A percentile compares a stretch with the other conserved stretches of the same genome.
phyloP scores from a whole-genome alignment of 2,329 filamentous ascomycete genomes.

The Beauveria australis region DNA sequence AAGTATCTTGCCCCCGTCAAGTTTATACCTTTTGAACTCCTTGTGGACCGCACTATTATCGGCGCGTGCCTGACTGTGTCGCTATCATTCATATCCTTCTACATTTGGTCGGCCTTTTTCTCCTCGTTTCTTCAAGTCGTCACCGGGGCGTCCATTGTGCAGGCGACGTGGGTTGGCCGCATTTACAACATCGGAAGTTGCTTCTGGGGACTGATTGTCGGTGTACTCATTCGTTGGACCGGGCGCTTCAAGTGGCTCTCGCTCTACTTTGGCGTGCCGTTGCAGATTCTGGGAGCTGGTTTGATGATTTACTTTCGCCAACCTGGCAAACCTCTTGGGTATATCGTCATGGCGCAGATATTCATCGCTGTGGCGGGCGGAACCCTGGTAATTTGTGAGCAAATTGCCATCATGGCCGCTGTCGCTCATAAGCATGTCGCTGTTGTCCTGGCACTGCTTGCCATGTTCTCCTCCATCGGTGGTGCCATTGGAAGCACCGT shows the following conservation, averaged over 20 bases:
- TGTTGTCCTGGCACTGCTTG: background rate
- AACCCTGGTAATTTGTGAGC: constrained; percentile 47
- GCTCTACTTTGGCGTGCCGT: constrained; percentile 24
- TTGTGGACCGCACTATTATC: constrained; percentile 43
- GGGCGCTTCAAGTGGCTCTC: constrained; percentile 40
- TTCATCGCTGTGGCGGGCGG: constrained; percentile 52
- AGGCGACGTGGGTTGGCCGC: constrained; percentile 39
- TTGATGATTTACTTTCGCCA: constrained; percentile 35
- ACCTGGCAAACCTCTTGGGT: constrained; percentile 40
- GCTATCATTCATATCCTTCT: constrained; percentile 41
- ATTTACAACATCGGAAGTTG: constrained; percentile 44
- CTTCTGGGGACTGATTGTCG: constrained; percentile 40
- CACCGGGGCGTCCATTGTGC: constrained; percentile 30
- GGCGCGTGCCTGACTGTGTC: constrained; percentile 38
- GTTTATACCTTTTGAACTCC: constrained; percentile 45
- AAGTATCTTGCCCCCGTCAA: constrained; percentile 46
- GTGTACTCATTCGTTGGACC: constrained; percentile 36
- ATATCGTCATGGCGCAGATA: constrained; percentile 52
- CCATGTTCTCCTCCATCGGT: background rate
- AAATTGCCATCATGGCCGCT: constrained; percentile 51
- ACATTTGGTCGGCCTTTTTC: constrained; percentile 46
- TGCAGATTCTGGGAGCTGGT: constrained; percentile 28
- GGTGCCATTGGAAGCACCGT: constrained; percentile 4
- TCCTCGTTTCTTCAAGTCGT: constrained; percentile 49
- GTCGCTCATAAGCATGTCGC: constrained; percentile 31